Evolutionary conservation across 2,329 filamentous ascomycete genomes (phyloP).

Genomic region (Rhinocladiella similis): DNA sequence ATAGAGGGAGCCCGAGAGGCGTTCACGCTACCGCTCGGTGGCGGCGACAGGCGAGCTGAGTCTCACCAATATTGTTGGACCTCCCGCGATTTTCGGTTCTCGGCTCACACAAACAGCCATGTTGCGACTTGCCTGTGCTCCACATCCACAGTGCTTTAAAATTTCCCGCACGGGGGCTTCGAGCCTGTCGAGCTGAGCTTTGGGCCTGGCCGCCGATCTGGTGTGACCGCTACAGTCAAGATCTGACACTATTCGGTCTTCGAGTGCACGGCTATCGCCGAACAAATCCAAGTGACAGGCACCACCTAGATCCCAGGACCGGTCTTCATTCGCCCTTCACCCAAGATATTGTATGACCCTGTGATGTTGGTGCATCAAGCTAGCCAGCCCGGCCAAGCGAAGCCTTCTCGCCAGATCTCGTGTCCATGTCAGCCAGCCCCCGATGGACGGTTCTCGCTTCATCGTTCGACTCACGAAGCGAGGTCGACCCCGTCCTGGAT

Average conservation of each 20-base stretch:
- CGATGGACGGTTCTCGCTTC: neutral
- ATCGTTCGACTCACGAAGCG: neutral
- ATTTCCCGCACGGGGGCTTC: neutral
- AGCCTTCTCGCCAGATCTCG: neutral
- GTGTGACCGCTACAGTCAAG: neutral
- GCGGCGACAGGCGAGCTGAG: constrained; percentile 21
- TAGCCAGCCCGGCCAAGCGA: too few species aligned
- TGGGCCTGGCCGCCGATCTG: neutral
- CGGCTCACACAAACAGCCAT: constrained; percentile 7
- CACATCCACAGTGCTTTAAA: too few species aligned
- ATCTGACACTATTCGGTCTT: too few species aligned
- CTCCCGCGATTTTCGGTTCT: constrained; percentile 16
- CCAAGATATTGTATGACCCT: too few species aligned
- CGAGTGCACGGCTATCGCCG: too few species aligned
- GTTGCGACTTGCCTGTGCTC: too few species aligned
- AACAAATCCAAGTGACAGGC: neutral
- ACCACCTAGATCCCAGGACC: neutral
- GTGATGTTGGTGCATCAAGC: too few species aligned
- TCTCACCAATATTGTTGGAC: neutral
- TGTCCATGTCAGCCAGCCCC: neutral
- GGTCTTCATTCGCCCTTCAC: neutral
- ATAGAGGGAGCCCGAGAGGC: neutral
- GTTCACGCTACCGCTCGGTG: constrained; percentile 7
- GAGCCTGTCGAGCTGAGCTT: neutral
- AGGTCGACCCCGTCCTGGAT: neutral